These are phyloP conservation scores for Aspergillus ochraceus DNA, from an alignment of 2,329 filamentous ascomycete species.

Conservation along the genomic window DNA sequence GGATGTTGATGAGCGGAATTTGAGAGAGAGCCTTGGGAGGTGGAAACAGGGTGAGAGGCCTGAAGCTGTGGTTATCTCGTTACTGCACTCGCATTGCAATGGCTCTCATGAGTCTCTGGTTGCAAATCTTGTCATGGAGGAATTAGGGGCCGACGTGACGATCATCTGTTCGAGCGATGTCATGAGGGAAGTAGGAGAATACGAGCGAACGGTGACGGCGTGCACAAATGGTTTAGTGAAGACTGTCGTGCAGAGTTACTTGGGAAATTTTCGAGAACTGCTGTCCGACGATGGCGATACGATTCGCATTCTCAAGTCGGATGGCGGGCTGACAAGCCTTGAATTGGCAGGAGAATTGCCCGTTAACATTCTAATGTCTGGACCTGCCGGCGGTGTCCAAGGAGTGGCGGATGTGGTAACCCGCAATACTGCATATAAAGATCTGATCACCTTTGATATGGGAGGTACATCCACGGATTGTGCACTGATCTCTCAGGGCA, in stretches of 20 bases:
- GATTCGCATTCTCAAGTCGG: slow-evolving; percentile 52
- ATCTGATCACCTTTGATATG: slow-evolving; percentile 53
- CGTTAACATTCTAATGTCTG: slow-evolving; percentile 53
- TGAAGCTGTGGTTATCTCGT: slow-evolving; percentile 48
- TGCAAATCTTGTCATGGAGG: slow-evolving; percentile 41
- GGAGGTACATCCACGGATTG: slow-evolving; percentile 54
- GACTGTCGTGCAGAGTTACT: slow-evolving; percentile 49
- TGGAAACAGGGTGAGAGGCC: slow-evolving; percentile 40
- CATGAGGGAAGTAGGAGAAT: slow-evolving; percentile 50
- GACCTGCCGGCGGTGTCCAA: slow-evolving; percentile 52
- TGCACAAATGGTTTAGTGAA: slow-evolving; percentile 52
- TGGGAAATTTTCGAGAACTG: slow-evolving; percentile 41
- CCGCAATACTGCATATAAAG: slow-evolving; percentile 48
- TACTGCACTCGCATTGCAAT: slow-evolving; percentile 51
- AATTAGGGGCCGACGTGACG: slow-evolving; percentile 44
- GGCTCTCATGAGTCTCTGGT: slow-evolving; percentile 44
- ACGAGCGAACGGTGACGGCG: slow-evolving; percentile 51
- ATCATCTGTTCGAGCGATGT: slow-evolving; percentile 50
- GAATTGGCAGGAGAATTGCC: slow-evolving; percentile 47
- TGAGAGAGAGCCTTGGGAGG: slow-evolving; percentile 40
- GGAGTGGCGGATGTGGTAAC: slow-evolving; percentile 50
- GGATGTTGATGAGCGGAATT: slow-evolving; percentile 40
- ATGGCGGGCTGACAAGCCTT: slow-evolving; percentile 50
- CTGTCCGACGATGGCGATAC: slow-evolving; percentile 44
- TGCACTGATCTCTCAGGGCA: slow-evolving; percentile 46